These are phyloP conservation scores for Pseudocercospora vitis DNA, from an alignment of 2,329 filamentous ascomycete species.

Conservation along the genomic window DNA sequence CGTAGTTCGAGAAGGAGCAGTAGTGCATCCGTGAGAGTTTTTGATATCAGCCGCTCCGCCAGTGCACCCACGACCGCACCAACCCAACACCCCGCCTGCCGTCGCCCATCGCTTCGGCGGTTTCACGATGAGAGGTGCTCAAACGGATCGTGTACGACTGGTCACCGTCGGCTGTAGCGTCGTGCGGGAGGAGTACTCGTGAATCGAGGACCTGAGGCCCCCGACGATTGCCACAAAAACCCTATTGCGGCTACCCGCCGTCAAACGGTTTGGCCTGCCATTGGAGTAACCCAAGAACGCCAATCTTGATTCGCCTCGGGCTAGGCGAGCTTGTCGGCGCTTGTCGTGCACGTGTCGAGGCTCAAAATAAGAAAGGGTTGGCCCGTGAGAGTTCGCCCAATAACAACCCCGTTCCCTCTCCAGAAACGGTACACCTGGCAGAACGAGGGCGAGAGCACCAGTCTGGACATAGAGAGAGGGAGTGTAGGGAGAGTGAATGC, in stretches of 20 bases:
- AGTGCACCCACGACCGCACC: not conserved
- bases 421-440: too few species aligned
- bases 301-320: not conserved
- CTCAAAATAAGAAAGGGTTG: not conserved
- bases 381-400: not conserved
- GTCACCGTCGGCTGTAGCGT: not conserved
- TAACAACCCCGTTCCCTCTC: too few species aligned
- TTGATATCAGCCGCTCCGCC: conserved; percentile 1
- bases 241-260: not conserved
- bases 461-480: too few species aligned
- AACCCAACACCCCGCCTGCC: too few species aligned
- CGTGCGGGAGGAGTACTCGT: not conserved
- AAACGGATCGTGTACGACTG: not conserved
- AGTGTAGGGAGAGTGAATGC: too few species aligned
- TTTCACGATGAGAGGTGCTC: not conserved
- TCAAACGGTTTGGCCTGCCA: not conserved
- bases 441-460: too few species aligned
- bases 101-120: not conserved
- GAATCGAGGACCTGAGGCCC: not conserved
- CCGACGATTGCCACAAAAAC: not conserved
- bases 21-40: not conserved
- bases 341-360: conserved; percentile 2
- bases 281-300: not conserved
- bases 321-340: not conserved
- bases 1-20: not conserved